Conservation (phyloP, 805 yeast species). For the Candida xiaguanensis region DNA sequence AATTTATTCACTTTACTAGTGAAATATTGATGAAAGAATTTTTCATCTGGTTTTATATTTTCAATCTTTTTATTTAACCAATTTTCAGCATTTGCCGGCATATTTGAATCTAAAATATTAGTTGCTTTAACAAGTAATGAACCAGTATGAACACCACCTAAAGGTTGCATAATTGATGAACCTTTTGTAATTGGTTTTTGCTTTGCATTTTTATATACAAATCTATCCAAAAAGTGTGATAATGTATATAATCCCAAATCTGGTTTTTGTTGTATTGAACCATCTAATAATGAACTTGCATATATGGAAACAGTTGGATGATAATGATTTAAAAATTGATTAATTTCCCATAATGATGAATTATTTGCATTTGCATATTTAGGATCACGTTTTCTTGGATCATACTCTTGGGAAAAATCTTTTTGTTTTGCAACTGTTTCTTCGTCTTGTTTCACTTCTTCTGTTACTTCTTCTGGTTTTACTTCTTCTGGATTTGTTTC, state of each 20-base stretch:
- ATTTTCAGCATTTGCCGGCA: constrained; percentile 80
- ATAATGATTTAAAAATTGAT: constrained; percentile 70
- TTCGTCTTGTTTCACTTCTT: constrained; percentile 4
- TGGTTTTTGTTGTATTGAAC: constrained; percentile 62
- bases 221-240: constrained; percentile 88
- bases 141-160: constrained; percentile 80
- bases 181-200: constrained; percentile 74
- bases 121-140: constrained; percentile 67
- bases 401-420: constrained; percentile 46
- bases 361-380: constrained; percentile 78
- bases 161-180: constrained; percentile 94
- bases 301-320: constrained; percentile 90
- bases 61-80: constrained; percentile 68
- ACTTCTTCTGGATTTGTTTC: constrained; percentile 11
- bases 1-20: constrained; percentile 49
- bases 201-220: constrained; percentile 91
- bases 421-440: no score
- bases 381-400: constrained; percentile 92
- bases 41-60: constrained; percentile 80
- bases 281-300: constrained; percentile 60
- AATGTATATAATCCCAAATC: constrained; percentile 86
- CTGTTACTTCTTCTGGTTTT: constrained; percentile 1
- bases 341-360: constrained; percentile 84
- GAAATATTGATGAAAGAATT: constrained; percentile 85
- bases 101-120: constrained; percentile 31